These are phyloP conservation scores for Schizonepeta tenuifolia DNA, from an alignment of 257 asterid species.

Conservation along the genomic window DNA sequence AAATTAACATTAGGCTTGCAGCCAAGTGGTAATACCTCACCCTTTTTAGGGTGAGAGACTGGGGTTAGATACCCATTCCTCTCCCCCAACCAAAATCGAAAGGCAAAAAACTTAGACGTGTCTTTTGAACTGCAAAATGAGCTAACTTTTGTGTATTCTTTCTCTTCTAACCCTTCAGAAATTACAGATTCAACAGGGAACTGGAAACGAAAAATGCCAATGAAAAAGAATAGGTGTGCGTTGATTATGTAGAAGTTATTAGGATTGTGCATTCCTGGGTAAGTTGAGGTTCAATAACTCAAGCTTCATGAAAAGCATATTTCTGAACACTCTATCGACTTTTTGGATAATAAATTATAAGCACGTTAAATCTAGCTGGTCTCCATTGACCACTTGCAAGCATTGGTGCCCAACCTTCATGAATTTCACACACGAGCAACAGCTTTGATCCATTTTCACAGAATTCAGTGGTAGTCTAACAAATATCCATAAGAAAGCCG, in stretches of 20 bases:
- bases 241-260: neutral
- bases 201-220: constrained; percentile 13
- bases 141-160: neutral
- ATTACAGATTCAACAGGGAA: constrained; percentile 7
- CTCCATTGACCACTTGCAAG: constrained; percentile 18
- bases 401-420: neutral
- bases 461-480: neutral
- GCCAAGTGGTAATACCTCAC: too few species aligned
- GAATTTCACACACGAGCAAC: constrained; percentile 10
- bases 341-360: neutral
- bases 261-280: neutral
- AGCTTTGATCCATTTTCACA: neutral
- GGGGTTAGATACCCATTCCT: too few species aligned
- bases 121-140: neutral
- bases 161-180: neutral
- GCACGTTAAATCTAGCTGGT: constrained; percentile 15
- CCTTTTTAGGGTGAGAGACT: too few species aligned
- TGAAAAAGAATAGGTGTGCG: neutral
- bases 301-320: neutral
- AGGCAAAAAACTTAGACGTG: neutral
- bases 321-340: constrained; percentile 9
- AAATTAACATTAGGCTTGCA: neutral
- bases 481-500: neutral
- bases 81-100: neutral
- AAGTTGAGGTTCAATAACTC: neutral